phyloP scores from a whole-genome alignment of 2,329 filamentous ascomycete genomes.

The Davidsoniella australis region DNA sequence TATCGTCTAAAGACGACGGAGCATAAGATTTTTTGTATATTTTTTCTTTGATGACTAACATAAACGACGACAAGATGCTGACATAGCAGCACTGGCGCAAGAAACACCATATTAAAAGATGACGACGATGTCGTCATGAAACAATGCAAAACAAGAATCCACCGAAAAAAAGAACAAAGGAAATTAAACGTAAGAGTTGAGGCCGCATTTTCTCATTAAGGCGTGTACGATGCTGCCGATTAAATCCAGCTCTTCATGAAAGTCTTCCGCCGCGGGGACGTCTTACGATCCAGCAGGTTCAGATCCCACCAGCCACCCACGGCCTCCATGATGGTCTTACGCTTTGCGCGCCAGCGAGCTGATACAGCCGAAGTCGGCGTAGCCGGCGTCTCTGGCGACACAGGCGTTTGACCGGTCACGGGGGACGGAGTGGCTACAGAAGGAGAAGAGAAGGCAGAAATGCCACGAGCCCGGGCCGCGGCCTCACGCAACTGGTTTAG shows the following conservation, averaged over 20 bases:
- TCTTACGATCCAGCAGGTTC: slow-evolving; percentile 24
- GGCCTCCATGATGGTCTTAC: slow-evolving; percentile 30
- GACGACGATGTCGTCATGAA: not conserved
- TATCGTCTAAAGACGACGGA: too few relatives aligned
- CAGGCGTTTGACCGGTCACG: not conserved
- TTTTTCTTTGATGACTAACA: too few relatives aligned
- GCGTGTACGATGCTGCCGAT: not conserved
- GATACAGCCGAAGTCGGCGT: slow-evolving; percentile 12
- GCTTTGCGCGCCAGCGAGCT: slow-evolving; percentile 18
- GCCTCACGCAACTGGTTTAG: slow-evolving; percentile 11
- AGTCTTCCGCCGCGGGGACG: slow-evolving; percentile 6
- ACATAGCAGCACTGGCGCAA: too few relatives aligned
- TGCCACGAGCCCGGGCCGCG: not conserved
- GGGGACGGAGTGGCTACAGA: slow-evolving; percentile 1
- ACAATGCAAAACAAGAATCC: not conserved
- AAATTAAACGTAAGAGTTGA: not conserved
- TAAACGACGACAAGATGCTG: too few relatives aligned
- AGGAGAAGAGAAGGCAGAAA: too few relatives aligned
- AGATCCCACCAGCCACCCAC: slow-evolving; percentile 41
- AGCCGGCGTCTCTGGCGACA: slow-evolving; percentile 13
- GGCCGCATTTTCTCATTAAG: not conserved
- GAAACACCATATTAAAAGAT: too few relatives aligned
- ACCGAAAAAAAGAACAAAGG: not conserved
- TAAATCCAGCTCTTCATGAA: slow-evolving; percentile 12
- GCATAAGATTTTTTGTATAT: too few relatives aligned